These are phyloP conservation scores for Salicornia ramosissima DNA, from an alignment of 148 eudicot genomes.

Conservation along the genomic window DNA sequence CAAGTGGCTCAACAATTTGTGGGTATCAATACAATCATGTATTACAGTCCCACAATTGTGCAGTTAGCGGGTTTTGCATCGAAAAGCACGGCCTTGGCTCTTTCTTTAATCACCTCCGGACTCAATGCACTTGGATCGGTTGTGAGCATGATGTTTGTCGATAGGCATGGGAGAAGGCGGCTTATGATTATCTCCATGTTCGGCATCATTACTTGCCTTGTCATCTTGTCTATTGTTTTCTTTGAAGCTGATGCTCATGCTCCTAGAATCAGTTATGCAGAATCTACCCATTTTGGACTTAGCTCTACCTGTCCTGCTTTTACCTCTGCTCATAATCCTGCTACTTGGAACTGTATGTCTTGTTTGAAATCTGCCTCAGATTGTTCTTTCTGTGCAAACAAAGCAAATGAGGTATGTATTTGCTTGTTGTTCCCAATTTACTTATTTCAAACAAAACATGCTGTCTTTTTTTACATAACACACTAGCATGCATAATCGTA, in stretches of 20 bases:
- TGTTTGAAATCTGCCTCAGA: conserved; percentile 56
- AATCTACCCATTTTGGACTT: conserved; percentile 52
- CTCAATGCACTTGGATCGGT: conserved; percentile 69
- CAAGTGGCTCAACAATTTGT: conserved; percentile 87
- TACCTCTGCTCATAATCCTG: conserved; percentile 27
- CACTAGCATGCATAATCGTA: too few species aligned
- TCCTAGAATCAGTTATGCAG: conserved; percentile 39
- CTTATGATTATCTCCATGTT: conserved; percentile 73
- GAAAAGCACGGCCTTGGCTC: conserved; percentile 74
- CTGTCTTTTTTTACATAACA: too few species aligned
- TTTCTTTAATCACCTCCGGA: conserved; percentile 77
- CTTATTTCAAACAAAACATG: not conserved
- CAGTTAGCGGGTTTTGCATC: conserved; percentile 87
- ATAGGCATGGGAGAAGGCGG: conserved; percentile 72
- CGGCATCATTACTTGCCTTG: conserved; percentile 62
- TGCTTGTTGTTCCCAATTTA: not conserved
- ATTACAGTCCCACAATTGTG: conserved; percentile 82
- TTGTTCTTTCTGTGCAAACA: conserved; percentile 63
- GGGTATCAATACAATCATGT: conserved; percentile 82
- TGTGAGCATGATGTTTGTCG: conserved; percentile 73
- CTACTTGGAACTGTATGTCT: conserved; percentile 69
- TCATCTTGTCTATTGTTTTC: conserved; percentile 50
- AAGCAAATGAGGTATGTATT: conserved; percentile 35
- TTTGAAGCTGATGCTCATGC: conserved; percentile 49
- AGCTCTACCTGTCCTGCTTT: conserved; percentile 61